Conservation (phyloP, 805 yeast species). For the Ogataea corticis region DNA sequence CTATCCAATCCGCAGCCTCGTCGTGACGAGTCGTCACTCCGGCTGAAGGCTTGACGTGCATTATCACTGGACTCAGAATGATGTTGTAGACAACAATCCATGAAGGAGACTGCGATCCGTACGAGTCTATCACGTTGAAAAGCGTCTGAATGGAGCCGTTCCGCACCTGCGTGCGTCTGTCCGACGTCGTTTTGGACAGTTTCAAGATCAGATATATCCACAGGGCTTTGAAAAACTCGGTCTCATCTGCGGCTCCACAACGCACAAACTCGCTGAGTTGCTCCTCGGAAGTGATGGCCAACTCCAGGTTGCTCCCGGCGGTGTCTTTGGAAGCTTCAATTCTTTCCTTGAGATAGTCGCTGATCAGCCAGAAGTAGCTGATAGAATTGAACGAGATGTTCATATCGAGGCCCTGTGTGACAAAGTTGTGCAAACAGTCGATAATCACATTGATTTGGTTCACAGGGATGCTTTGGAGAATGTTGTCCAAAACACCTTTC, state of each 20-base stretch:
- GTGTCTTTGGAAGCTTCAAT: conserved; percentile 16
- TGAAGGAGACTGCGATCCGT: conserved; percentile 54
- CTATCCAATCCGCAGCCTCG: conserved; percentile 47
- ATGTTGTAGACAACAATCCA: conserved; percentile 72
- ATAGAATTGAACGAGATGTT: conserved; percentile 90
- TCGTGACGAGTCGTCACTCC: conserved; percentile 1
- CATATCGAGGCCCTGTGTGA: conserved; percentile 68
- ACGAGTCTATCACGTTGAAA: conserved; percentile 76
- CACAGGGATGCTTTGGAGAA: conserved; percentile 69
- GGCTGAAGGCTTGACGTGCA: conserved; percentile 29
- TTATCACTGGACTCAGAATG: conserved; percentile 55
- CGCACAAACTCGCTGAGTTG: conserved; percentile 20
- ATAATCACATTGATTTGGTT: conserved; percentile 63
- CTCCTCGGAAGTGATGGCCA: conserved; percentile 21
- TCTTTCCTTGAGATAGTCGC: conserved; percentile 63
- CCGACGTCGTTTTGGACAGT: conserved; percentile 63
- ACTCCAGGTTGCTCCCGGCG: conserved; percentile 14
- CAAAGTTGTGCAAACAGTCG: conserved; percentile 71
- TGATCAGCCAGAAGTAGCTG: conserved; percentile 88
- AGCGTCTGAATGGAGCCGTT: conserved; percentile 90
- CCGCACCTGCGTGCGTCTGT: conserved; percentile 74
- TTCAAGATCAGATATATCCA: conserved; percentile 67
- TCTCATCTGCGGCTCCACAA: conserved; percentile 18
- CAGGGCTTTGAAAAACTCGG: conserved; percentile 39
- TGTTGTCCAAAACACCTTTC: conserved; percentile 83